Conservation (phyloP, 73 alveolate species). For the Paramecium tetraurelia region DNA sequence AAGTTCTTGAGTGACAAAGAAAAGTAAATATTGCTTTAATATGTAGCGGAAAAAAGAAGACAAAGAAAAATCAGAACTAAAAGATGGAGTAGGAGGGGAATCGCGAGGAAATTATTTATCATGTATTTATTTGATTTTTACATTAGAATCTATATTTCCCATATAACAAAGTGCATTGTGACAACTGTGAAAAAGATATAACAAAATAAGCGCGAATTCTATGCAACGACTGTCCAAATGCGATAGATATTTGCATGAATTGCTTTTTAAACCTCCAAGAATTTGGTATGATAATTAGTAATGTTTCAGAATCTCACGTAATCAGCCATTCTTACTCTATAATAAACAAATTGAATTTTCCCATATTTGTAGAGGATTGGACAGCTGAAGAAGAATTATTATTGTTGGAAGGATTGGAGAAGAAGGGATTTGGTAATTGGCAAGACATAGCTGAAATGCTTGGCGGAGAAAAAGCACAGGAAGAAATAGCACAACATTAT, state of each 20-base stretch:
- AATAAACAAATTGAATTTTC: conserved; percentile 84
- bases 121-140: neutral
- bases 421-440: conserved; percentile 97
- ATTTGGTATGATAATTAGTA: neutral
- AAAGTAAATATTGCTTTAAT: conserved; percentile 18
- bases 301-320: neutral
- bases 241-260: conserved; percentile 60
- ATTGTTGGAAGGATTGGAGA: conserved; percentile 83
- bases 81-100: conserved; percentile 10
- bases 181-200: conserved; percentile 58
- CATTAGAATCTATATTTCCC: conserved; percentile 61
- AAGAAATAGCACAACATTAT: conserved; percentile 95
- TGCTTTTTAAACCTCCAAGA: conserved; percentile 48
- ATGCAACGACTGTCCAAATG: conserved; percentile 46
- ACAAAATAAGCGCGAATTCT: conserved; percentile 57
- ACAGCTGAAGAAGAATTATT: conserved; percentile 90
- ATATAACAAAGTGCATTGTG: conserved; percentile 59
- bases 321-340: conserved; percentile 69
- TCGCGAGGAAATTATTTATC: conserved; percentile 21
- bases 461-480: conserved; percentile 73
- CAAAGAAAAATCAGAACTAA: conserved; percentile 4
- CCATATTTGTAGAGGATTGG: conserved; percentile 94
- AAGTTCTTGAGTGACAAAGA: conserved; percentile 45
- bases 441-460: conserved; percentile 85
- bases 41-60: conserved; percentile 22